Evolutionary conservation across 2,329 filamentous ascomycete genomes (phyloP).

Genomic region (Cercospora brassicicola): DNA sequence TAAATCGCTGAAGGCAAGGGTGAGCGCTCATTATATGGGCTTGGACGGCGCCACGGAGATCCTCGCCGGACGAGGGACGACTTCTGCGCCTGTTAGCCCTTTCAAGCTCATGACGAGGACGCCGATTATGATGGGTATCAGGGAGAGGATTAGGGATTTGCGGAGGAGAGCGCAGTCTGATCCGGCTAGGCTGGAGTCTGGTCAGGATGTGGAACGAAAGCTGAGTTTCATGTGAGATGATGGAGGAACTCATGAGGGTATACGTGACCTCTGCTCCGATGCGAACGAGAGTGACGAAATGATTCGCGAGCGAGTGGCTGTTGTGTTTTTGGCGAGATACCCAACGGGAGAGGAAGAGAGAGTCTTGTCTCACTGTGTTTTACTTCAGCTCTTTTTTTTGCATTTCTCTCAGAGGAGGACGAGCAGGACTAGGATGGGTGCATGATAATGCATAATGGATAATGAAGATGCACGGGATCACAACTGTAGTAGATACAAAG

Average conservation of each 20-base stretch:
- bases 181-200: conserved; percentile 26
- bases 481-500: conserved; percentile 1
- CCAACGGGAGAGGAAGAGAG: background rate
- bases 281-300: background rate
- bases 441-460: conserved; percentile 32
- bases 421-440: conserved; percentile 10
- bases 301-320: background rate
- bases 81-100: background rate
- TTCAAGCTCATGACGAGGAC: conserved; percentile 7
- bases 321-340: conserved; percentile 5
- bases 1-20: conserved; percentile 14
- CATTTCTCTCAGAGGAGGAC: background rate
- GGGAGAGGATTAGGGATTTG: conserved; percentile 26
- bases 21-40: conserved; percentile 10
- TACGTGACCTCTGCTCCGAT: background rate
- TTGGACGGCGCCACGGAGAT: conserved; percentile 24
- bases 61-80: conserved; percentile 6
- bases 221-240: background rate
- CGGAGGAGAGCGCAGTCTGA: conserved; percentile 29
- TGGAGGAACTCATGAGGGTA: background rate
- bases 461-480: conserved; percentile 22
- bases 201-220: background rate
- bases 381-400: background rate
- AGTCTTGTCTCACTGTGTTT: background rate
- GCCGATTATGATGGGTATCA: conserved; percentile 28